A percentile compares a stretch with the other conserved stretches of the same genome.
phyloP scores from a whole-genome alignment of 2,329 filamentous ascomycete species.

The Hymenoscyphus fructigenus region DNA sequence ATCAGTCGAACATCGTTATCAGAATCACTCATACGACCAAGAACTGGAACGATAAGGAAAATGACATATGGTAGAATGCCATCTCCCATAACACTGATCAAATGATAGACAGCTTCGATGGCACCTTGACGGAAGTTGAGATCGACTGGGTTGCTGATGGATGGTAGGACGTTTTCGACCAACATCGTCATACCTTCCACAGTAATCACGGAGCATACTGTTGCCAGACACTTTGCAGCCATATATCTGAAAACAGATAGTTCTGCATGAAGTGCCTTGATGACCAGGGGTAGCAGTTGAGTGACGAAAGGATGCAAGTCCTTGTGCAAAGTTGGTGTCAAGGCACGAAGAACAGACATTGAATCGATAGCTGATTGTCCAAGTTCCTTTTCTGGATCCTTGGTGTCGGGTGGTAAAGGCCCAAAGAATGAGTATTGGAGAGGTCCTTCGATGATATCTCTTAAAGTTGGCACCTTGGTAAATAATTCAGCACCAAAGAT shows the following conservation, averaged over 20 bases:
- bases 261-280: constrained; percentile 82
- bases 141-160: constrained; percentile 87
- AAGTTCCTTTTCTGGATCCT: constrained; percentile 69
- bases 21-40: constrained; percentile 97
- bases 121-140: constrained; percentile 88
- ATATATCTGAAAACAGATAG: constrained; percentile 94
- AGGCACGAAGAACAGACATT: constrained; percentile 85
- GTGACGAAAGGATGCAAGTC: constrained; percentile 79
- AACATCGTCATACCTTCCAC: constrained; percentile 95
- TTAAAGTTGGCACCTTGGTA: constrained; percentile 79
- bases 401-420: constrained; percentile 70
- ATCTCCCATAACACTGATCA: constrained; percentile 98
- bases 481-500: constrained; percentile 78
- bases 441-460: constrained; percentile 77
- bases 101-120: constrained; percentile 92
- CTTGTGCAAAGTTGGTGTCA: constrained; percentile 83
- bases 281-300: constrained; percentile 78
- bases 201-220: constrained; percentile 93
- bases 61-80: constrained; percentile 95
- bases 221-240: constrained; percentile 95
- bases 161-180: constrained; percentile 88
- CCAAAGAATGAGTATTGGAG: constrained; percentile 71
- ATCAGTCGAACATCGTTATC: constrained; percentile 94
- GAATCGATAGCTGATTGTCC: constrained; percentile 94
- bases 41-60: constrained; percentile 94